Base-by-base conservation (phyloP, 179 eudicot species). In the Camellia oleifera region DNA sequence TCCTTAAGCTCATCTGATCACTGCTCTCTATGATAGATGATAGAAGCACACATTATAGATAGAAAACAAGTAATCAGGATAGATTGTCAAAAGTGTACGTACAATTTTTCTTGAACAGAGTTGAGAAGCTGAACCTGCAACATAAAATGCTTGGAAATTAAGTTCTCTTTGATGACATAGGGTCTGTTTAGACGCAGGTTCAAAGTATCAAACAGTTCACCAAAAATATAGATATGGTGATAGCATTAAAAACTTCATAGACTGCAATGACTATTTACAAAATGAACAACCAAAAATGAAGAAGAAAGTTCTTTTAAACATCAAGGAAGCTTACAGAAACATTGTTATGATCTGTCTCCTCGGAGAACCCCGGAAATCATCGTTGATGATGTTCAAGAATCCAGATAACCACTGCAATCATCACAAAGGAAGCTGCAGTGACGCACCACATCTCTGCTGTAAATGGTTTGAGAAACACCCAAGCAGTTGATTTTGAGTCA, bases 311-410 rank as follows among this genome's bases (percentile, higher is more conserved):
- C 15, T 66, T 10, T 45, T 20, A 46, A 54, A 52, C 42, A 74
- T 57, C 23, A 20, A 66, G 13, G 32, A 64, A 15, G 54, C 86
- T 75, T 71, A 86, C 88, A 78, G 62, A 54, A 89, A 70, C 23
- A 86, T 80, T 11, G 97, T 93, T 60, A 79, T 81, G 14, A 93
- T 54, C 82, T 93, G 97, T 74, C 84, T 60, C 77, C 83, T 82
- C 44, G 93, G 95, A 7, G 95, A 83, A 53, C 95, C 97, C 66
- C 95, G 92, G 58, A 93, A 93, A n/a, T 90, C 97, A 71, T 89
- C 86, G 42, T 93, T 93, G 5, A 57, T 92, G 88, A 72, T 93
- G 97, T 85, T 91, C 97, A 69, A 93, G 83, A 64, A 91, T 81
- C 97, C 95, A 93, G 64, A 93, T 83, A 73, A 93, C 95, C 17